Conservation (phyloP, 2,329 filamentous ascomycete species). For the Fusarium goolgardi region DNA sequence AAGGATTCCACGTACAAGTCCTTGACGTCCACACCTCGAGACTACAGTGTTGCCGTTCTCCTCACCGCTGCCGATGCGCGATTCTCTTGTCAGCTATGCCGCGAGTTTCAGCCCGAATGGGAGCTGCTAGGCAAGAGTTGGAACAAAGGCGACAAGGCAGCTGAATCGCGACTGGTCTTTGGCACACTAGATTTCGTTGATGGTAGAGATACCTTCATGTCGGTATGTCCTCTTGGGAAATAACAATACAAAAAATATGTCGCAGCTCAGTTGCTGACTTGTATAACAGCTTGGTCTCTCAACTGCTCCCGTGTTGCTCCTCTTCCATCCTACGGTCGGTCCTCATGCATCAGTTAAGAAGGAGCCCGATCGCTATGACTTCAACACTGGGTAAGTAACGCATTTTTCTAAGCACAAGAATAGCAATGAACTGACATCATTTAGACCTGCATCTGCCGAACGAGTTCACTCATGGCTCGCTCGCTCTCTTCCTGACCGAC, state of each 20-base stretch:
- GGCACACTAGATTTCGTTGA: constrained; percentile 88
- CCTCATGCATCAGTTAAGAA: constrained; percentile 77
- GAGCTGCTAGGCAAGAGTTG: constrained; percentile 87
- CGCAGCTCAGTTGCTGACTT: constrained; percentile 20
- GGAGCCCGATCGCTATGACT: constrained; percentile 85
- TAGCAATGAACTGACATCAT: not conserved
- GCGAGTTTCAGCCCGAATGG: constrained; percentile 95
- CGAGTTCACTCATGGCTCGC: constrained; percentile 81
- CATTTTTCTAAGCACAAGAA: no score
- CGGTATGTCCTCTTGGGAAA: constrained; percentile 62
- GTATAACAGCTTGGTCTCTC: constrained; percentile 81
- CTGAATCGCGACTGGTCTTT: constrained; percentile 79
- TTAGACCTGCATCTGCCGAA: constrained; percentile 79
- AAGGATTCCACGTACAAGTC: constrained; percentile 79
- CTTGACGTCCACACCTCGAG: constrained; percentile 79
- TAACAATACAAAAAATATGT: not conserved
- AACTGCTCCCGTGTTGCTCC: constrained; percentile 89
- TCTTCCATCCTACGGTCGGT: constrained; percentile 88
- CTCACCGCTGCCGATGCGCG: constrained; percentile 86
- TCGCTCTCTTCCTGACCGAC: constrained; percentile 80
- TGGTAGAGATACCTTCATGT: constrained; percentile 86
- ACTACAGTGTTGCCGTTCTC: constrained; percentile 85
- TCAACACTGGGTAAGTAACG: constrained; percentile 75
- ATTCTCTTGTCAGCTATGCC: constrained; percentile 87
- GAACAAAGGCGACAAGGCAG: constrained; percentile 83